phyloP scores from a whole-genome alignment of 495 filamentous ascomycete species.

The Rusavskia elegans region DNA sequence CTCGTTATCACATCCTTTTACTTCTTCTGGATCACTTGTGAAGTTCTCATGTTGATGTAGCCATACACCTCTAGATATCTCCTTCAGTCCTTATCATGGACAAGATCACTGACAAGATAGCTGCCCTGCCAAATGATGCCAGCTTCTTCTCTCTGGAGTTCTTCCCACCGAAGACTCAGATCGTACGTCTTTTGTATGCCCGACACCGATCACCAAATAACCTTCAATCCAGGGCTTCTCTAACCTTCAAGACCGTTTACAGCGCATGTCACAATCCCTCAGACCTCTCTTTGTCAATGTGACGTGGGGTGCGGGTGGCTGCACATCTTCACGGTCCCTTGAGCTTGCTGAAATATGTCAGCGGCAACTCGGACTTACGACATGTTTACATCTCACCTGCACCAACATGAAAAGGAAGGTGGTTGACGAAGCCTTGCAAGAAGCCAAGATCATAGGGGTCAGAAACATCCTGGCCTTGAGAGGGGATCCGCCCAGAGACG shows the following conservation, averaged over 20 bases:
- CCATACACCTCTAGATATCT: too few species aligned
- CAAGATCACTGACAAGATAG: conserved; percentile 94
- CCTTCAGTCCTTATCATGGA: conserved; percentile 36
- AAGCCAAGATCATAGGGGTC: conserved; percentile 84
- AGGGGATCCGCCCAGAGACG: conserved; percentile 81
- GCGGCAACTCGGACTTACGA: conserved; percentile 76
- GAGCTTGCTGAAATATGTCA: conserved; percentile 94
- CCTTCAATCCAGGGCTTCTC: conserved; percentile 48
- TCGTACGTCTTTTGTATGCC: conserved; percentile 31
- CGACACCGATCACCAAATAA: too few species aligned
- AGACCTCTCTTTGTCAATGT: conserved; percentile 91
- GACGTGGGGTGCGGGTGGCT: conserved; percentile 94
- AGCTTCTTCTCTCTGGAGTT: conserved; percentile 96
- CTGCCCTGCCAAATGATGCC: conserved; percentile 63
- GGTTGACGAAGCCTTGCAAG: conserved; percentile 77
- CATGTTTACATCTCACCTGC: conserved; percentile 90
- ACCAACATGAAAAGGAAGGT: conserved; percentile 87
- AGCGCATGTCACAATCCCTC: conserved; percentile 84
- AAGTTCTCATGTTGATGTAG: too few species aligned
- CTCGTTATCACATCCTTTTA: too few species aligned
- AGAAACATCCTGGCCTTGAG: conserved; percentile 87
- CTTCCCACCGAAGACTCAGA: conserved; percentile 91
- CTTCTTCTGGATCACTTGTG: too few species aligned
- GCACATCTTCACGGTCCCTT: conserved; percentile 74
- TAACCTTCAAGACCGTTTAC: conserved; percentile 81